Evolutionary conservation across 257 asterid species (phyloP).

Genomic region (Hygrophila difformis): DNA sequence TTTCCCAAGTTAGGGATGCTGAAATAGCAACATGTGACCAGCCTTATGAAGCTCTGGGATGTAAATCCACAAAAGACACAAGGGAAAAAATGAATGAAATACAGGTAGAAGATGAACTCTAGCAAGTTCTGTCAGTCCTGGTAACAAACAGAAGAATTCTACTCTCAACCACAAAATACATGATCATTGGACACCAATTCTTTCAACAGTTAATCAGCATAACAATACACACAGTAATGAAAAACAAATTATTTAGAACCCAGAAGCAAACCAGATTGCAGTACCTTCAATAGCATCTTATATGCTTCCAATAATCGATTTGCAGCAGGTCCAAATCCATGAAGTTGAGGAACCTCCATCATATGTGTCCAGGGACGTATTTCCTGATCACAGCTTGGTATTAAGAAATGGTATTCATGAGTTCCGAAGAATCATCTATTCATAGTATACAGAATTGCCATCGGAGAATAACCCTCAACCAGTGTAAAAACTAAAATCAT

Average conservation of each 20-base stretch:
- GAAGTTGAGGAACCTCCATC: slow-evolving; percentile 99
- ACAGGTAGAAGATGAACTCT: not conserved
- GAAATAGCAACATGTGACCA: too few relatives aligned
- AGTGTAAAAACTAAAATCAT: not conserved
- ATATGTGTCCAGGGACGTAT: slow-evolving; percentile 99
- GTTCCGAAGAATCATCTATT: not conserved
- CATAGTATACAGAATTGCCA: slow-evolving; percentile 3
- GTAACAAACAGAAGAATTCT: too few relatives aligned
- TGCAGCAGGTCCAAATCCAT: slow-evolving; percentile 99
- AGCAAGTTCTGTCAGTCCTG: not conserved
- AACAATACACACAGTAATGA: too few relatives aligned
- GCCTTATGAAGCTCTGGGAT: too few relatives aligned
- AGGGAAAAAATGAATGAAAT: not conserved
- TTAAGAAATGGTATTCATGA: slow-evolving; percentile 8
- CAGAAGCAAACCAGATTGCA: slow-evolving; percentile 6
- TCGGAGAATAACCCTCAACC: slow-evolving; percentile 9
- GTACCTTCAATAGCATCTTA: slow-evolving; percentile 96
- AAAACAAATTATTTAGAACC: slow-evolving; percentile 7
- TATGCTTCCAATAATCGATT: slow-evolving; percentile 91
- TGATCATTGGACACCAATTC: not conserved
- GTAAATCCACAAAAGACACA: too few relatives aligned
- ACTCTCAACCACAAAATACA: slow-evolving; percentile 11
- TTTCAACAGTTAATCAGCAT: not conserved
- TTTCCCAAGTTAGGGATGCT: slow-evolving; percentile 1
- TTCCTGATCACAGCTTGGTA: slow-evolving; percentile 42